phyloP scores from a whole-genome alignment of 2,329 filamentous ascomycete species.

The Phyllosticta citriasiana region DNA sequence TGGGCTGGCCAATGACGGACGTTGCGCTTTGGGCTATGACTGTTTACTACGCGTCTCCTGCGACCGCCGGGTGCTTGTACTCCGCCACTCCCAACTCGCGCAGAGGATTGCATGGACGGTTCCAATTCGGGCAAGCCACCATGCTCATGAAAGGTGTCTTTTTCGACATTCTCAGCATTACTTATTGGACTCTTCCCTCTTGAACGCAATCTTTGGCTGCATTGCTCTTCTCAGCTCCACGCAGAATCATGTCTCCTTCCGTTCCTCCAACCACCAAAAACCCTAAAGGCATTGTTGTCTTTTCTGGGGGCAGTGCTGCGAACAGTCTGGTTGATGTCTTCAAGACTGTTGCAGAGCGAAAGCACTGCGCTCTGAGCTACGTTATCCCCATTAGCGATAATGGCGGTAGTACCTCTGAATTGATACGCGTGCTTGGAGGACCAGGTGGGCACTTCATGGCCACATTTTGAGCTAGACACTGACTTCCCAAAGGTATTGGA shows the following conservation, averaged over 20 bases:
- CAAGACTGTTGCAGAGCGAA: slow-evolving; percentile 48
- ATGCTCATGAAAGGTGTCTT: neutral
- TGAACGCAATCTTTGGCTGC: neutral
- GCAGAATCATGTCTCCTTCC: slow-evolving; percentile 11
- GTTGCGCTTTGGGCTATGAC: slow-evolving; percentile 1
- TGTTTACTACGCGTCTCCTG: neutral
- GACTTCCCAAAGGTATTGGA: slow-evolving; percentile 45
- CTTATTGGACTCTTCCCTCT: neutral
- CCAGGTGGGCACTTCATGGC: slow-evolving; percentile 51
- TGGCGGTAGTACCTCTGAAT: slow-evolving; percentile 83
- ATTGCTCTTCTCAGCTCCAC: neutral
- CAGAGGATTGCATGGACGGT: neutral
- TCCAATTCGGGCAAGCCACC: neutral
- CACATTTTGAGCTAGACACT: neutral
- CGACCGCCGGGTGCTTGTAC: neutral
- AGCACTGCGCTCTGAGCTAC: slow-evolving; percentile 62
- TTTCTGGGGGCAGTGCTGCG: slow-evolving; percentile 88
- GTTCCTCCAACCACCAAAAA: slow-evolving; percentile 12
- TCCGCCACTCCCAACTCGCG: neutral
- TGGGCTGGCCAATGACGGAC: neutral
- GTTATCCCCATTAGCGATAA: slow-evolving; percentile 96
- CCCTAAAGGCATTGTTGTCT: slow-evolving; percentile 61
- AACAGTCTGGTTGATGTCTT: slow-evolving; percentile 93
- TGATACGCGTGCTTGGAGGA: slow-evolving; percentile 89
- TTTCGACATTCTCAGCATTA: neutral